Evolutionary conservation across 345 rosid species (phyloP), one percentile per base, ranked within the genome.

Genomic region (Eucalyptus cloeziana): DNA sequence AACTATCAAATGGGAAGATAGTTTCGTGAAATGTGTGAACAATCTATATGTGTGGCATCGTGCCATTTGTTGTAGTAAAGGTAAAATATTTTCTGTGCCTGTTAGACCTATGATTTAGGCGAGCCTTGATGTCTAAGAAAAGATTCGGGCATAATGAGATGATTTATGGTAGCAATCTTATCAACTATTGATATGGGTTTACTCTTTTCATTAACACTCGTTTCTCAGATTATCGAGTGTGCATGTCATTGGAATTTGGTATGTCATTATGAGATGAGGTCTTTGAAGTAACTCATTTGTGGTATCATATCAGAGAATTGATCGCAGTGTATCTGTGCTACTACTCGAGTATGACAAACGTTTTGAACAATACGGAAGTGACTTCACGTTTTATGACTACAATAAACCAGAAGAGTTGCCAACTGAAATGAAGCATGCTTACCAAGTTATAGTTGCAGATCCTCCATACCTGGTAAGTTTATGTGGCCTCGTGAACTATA

Each of bases 401-500:
- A 96, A 96, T 88, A 91, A 93, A 56, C 98, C 99, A 2, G 95
- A 94, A 90, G 95, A 94, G 37, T 87, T 97, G 90, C 96, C 99
- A 3, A 16, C 58, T 87, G 91, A 95, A 89, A 90, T 97, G 31
- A 95, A 94, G 89, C 95, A 97, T 89, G 88, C 92, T 87, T 97
- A 93, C 87, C 88, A 90, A 56, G 91, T 97, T 85, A 93, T 97
- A 22, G 96, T 97, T 88, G 99, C 98, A 17, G 99, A 97, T 94
- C 99, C 99, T 93, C 99, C 99, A 40, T 97, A 97, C 85, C 92
- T 97, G 95, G 99, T 97, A 87, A 92, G 94, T 86, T 30, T 43
- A 8, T 40, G 7, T 49, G 49, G 33, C 37, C 62, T 85, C 13
- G 37, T 13, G 4, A 33, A 33, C 47, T 19, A 16, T 58, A 11